phyloP scores from a whole-genome alignment of 148 eudicot genomes.

The Arbutus unedo region DNA sequence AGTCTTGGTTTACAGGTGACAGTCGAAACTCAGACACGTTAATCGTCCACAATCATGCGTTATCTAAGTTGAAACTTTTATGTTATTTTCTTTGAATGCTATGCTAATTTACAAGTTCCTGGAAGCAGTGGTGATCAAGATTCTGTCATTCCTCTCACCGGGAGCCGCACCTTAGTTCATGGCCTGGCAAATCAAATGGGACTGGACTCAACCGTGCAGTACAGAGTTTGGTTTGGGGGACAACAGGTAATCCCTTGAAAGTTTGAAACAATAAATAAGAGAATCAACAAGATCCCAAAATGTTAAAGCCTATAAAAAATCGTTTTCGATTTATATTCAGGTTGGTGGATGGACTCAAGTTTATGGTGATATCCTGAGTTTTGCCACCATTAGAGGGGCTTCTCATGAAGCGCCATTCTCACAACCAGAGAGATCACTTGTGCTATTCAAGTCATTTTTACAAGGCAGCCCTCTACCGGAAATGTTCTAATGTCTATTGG shows the following conservation, averaged over 20 bases:
- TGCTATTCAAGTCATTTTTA: slow-evolving; percentile 72
- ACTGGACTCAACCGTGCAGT: slow-evolving; percentile 67
- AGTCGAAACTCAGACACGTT: neutral
- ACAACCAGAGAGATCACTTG: slow-evolving; percentile 78
- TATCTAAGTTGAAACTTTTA: neutral
- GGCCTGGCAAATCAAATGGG: slow-evolving; percentile 49
- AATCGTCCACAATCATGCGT: neutral
- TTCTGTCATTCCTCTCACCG: slow-evolving; percentile 80
- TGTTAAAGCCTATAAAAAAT: neutral
- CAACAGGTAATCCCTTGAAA: slow-evolving; percentile 52
- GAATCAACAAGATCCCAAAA: neutral
- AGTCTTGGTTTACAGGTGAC: slow-evolving; percentile 92
- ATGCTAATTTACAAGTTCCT: slow-evolving; percentile 7
- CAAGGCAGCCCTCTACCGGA: slow-evolving; percentile 64
- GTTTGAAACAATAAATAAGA: neutral
- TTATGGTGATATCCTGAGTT: slow-evolving; percentile 60
- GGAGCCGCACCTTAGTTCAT: slow-evolving; percentile 67
- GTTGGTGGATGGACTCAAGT: slow-evolving; percentile 95
- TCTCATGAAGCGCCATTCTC: slow-evolving; percentile 93
- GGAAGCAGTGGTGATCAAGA: slow-evolving; percentile 79
- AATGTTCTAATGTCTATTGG: slow-evolving; percentile 24
- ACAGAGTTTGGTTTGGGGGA: slow-evolving; percentile 84
- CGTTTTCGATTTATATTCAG: slow-evolving; percentile 24
- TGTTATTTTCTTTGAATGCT: neutral
- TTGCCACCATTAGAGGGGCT: slow-evolving; percentile 88